Evolutionary conservation across 495 filamentous ascomycete genomes (phyloP).

Genomic region (Tuber melanosporum): DNA sequence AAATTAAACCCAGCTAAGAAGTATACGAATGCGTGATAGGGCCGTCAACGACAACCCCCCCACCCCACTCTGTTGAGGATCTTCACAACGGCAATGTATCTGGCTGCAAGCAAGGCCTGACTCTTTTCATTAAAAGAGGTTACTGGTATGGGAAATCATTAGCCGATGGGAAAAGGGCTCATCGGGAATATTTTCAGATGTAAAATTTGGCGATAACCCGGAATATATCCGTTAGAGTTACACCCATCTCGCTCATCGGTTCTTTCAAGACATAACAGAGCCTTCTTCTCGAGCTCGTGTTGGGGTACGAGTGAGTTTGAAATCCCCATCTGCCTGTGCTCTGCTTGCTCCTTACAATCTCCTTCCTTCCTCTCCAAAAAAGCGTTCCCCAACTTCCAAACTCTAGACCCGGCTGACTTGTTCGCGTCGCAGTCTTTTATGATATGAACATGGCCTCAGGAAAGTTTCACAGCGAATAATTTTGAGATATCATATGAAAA

Average conservation of each 20-base stretch:
- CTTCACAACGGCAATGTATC: not conserved
- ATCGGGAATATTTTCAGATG: constrained; percentile 1
- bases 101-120: not conserved
- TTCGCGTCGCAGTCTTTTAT: not conserved
- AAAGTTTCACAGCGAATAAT: not conserved
- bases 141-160: not conserved
- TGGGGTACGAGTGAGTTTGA: not conserved
- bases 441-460: not conserved
- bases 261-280: not conserved
- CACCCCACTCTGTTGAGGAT: not conserved
- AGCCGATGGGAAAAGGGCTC: not conserved
- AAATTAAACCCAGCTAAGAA: not conserved
- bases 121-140: not conserved
- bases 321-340: not conserved
- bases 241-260: not conserved
- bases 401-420: not conserved
- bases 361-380: not conserved
- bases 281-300: not conserved
- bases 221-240: not conserved
- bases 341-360: not conserved
- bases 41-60: not conserved
- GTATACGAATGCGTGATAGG: not conserved
- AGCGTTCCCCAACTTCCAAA: not conserved
- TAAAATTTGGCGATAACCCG: constrained; percentile 3
- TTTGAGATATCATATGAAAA: not conserved